Percentiles rank a stretch among this genome's conserved stretches.
phyloP scores from a whole-genome alignment of 1,139 yeast species.

The Ogataea hybrid region DNA sequence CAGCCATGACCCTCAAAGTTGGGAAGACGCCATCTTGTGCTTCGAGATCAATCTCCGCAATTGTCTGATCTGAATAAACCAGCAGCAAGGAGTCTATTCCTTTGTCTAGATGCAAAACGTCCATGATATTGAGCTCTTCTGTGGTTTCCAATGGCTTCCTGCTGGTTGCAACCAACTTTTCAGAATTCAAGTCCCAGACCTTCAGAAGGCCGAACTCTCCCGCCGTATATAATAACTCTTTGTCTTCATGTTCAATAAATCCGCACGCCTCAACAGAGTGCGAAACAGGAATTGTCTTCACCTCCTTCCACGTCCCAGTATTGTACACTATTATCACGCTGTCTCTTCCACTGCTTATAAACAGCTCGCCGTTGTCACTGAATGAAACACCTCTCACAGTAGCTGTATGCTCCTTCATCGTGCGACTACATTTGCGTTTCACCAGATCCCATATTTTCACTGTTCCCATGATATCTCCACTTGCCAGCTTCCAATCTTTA shows the following conservation, averaged over 20 bases:
- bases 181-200: constrained; percentile 51
- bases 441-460: constrained; percentile 91
- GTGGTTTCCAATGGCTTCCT: constrained; percentile 50
- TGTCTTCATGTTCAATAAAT: constrained; percentile 43
- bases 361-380: constrained; percentile 45
- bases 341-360: constrained; percentile 90
- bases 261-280: constrained; percentile 86
- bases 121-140: constrained; percentile 70
- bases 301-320: constrained; percentile 43
- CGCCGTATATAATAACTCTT: constrained; percentile 61
- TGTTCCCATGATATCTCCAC: constrained; percentile 87
- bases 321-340: constrained; percentile 68
- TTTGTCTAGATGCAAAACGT: constrained; percentile 39
- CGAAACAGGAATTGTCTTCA: constrained; percentile 66
- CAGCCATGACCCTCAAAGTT: constrained; percentile 63
- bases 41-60: constrained; percentile 42
- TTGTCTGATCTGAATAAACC: constrained; percentile 82
- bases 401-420: constrained; percentile 70
- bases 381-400: constrained; percentile 89
- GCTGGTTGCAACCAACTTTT: constrained; percentile 44
- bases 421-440: constrained; percentile 62
- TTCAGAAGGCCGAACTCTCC: constrained; percentile 72
- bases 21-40: constrained; percentile 36
- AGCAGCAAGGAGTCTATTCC: constrained; percentile 33
- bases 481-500: constrained; percentile 72